Evolutionary conservation across 805 yeast species (phyloP).

Genomic region (Brettanomyces sp.): DNA sequence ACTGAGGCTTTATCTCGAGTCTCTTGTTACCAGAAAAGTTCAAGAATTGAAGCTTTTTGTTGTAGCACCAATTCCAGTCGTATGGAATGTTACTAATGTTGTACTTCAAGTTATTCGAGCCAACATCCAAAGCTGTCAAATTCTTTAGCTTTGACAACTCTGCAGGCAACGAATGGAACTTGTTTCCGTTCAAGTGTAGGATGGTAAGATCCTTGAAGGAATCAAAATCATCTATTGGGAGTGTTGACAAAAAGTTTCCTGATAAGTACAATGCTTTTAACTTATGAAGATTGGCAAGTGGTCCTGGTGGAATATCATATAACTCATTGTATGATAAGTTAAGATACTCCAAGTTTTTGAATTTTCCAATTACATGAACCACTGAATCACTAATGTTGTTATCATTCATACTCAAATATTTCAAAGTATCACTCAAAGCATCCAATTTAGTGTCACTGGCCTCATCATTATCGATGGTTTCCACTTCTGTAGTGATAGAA

Average conservation of each 20-base stretch:
- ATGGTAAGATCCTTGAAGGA: conserved; percentile 46
- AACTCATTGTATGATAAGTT: conserved; percentile 81
- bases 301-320: conserved; percentile 73
- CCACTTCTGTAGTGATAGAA: background rate
- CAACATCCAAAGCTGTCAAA: conserved; percentile 74
- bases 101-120: conserved; percentile 82
- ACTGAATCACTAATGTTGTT: conserved; percentile 74
- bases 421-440: conserved; percentile 27
- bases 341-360: conserved; percentile 48
- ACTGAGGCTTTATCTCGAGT: conserved; percentile 72
- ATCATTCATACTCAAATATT: conserved; percentile 62
- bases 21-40: conserved; percentile 91
- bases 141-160: conserved; percentile 64
- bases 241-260: conserved; percentile 69
- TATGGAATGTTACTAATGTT: conserved; percentile 91
- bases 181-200: conserved; percentile 72
- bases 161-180: conserved; percentile 78
- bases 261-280: conserved; percentile 65
- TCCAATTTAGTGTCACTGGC: background rate
- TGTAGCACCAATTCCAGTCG: conserved; percentile 97
- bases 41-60: conserved; percentile 62
- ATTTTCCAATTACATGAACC: conserved; percentile 55
- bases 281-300: conserved; percentile 43
- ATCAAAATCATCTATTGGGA: conserved; percentile 83
- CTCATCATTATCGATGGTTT: background rate